Percentiles rank a stretch among this genome's conserved stretches.
These are phyloP conservation scores for Cystofilobasidium bisporidii DNA, from an alignment of 768 basidiomycete genomes.

Conservation along the genomic window DNA sequence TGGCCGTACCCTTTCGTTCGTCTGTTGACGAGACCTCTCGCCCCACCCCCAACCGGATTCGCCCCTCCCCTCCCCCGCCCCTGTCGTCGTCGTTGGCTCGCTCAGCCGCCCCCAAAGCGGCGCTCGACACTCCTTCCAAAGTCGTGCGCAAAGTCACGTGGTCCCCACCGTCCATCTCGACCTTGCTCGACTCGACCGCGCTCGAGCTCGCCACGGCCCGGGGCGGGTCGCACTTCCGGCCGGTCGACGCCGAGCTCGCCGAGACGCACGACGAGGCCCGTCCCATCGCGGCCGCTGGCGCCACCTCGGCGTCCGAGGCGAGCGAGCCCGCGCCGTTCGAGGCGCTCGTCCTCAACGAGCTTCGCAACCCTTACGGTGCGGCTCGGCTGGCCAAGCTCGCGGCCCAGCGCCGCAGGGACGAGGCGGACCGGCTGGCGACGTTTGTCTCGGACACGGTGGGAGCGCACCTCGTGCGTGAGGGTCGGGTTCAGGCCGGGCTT, in stretches of 20 bases:
- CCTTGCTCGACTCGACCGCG: not conserved
- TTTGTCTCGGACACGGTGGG: not conserved
- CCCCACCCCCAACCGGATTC: too few species aligned
- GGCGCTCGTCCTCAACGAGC: not conserved
- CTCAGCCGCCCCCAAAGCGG: not conserved
- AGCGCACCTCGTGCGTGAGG: not conserved
- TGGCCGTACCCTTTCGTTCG: not conserved
- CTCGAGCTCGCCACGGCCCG: too few species aligned
- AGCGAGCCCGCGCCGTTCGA: not conserved
- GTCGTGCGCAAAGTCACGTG: not conserved
- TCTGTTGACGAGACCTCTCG: too few species aligned
- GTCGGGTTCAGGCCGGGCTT: not conserved
- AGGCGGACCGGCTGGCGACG: not conserved
- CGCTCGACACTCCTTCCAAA: not conserved
- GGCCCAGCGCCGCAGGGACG: not conserved
- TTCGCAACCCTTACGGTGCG: not conserved
- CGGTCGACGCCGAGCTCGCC: not conserved
- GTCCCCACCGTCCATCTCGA: not conserved
- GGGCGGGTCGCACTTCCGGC: too few species aligned
- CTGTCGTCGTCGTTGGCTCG: not conserved
- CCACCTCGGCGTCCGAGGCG: not conserved
- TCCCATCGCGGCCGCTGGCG: not conserved
- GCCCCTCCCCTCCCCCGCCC: too few species aligned
- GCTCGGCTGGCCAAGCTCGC: not conserved
- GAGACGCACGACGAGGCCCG: not conserved